Evolutionary conservation across 768 basidiomycete genomes (phyloP).

Genomic region (Tylopilus sp.): DNA sequence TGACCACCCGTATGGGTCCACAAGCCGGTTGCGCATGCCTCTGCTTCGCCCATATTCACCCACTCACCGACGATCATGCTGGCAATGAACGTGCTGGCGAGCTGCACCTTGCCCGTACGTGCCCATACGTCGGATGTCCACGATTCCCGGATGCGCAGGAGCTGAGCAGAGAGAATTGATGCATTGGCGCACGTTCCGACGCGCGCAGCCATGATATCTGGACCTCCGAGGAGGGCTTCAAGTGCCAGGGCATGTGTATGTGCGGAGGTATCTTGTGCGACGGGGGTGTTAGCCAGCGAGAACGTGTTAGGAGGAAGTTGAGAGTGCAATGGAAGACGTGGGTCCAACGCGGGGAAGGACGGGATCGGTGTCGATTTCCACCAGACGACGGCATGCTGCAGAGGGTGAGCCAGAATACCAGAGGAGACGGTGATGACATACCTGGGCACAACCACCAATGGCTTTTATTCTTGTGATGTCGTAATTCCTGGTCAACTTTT

Average conservation of each 20-base stretch:
- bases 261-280: conserved; percentile 77
- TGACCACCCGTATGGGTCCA: conserved; percentile 52
- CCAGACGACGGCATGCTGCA: conserved; percentile 74
- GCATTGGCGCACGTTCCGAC: conserved; percentile 72
- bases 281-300: conserved; percentile 69
- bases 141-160: conserved; percentile 73
- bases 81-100: conserved; percentile 72
- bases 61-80: conserved; percentile 71
- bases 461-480: conserved; percentile 70
- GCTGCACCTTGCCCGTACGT: conserved; percentile 70
- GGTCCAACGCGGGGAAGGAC: conserved; percentile 68
- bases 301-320: conserved; percentile 68
- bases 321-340: conserved; percentile 61
- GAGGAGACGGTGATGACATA: conserved; percentile 17
- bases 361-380: conserved; percentile 80
- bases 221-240: conserved; percentile 72
- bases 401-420: conserved; percentile 1
- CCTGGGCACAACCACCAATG: conserved; percentile 78
- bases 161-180: conserved; percentile 70
- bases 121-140: conserved; percentile 78
- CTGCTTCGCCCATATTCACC: conserved; percentile 69
- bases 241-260: conserved; percentile 74
- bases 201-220: conserved; percentile 71
- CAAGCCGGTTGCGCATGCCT: conserved; percentile 76
- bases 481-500: conserved; percentile 67